Percentiles rank a stretch among this genome's conserved stretches.
Conservation (phyloP, 179 eudicot species). For the Beta corolliflora region DNA sequence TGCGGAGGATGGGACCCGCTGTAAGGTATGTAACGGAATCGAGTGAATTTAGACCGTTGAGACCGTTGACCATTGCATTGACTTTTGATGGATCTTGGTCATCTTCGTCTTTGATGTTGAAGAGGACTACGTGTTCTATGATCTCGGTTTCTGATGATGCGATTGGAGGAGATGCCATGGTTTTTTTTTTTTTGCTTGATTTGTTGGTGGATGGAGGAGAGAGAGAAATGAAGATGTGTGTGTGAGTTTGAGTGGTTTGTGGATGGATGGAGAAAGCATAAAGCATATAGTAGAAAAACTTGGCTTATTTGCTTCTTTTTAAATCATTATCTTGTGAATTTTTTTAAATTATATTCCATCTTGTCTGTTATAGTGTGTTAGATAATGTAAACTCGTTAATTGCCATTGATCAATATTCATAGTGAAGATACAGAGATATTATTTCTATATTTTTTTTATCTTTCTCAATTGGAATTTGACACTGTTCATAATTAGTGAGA, state of each 20-base stretch:
- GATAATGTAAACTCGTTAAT: no score
- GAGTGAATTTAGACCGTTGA: conserved; percentile 25
- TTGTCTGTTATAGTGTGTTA: no score
- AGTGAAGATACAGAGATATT: no score
- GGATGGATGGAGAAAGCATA: conserved; percentile 5
- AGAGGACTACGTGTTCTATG: conserved; percentile 41
- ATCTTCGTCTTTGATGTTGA: conserved; percentile 32
- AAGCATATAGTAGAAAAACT: background rate
- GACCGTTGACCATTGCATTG: conserved; percentile 25
- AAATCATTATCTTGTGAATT: background rate
- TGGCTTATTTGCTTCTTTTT: background rate
- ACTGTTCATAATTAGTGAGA: no score
- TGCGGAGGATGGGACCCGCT: conserved; percentile 44
- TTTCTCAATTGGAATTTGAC: no score
- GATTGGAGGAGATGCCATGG: background rate
- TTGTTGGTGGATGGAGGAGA: background rate
- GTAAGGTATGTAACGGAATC: conserved; percentile 31
- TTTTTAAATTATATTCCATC: background rate
- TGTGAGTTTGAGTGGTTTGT: background rate
- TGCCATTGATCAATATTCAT: no score
- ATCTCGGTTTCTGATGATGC: conserved; percentile 4
- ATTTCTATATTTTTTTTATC: no score
- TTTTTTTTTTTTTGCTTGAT: no score
- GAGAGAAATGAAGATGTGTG: conserved; percentile 4
- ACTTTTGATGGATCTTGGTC: conserved; percentile 19